Conservation (phyloP, 331 rosid species). For the Prunus yedoensis region DNA sequence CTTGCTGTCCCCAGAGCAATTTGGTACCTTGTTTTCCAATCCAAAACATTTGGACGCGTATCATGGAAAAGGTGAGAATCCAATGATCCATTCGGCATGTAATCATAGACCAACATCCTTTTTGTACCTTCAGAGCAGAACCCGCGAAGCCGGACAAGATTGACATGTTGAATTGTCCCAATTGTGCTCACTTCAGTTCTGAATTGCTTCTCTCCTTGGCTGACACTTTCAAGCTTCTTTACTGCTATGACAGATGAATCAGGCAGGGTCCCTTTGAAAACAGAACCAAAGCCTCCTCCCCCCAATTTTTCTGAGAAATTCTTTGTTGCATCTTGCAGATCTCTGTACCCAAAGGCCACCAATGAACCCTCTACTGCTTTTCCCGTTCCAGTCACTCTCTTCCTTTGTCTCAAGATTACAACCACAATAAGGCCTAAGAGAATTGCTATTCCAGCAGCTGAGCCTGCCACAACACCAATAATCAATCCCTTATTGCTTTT, state of each 20-base stretch:
- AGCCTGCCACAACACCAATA: constrained; percentile 28
- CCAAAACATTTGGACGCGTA: too few relatives aligned
- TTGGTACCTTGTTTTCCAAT: too few relatives aligned
- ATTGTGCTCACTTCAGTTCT: constrained; percentile 75
- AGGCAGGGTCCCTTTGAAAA: constrained; percentile 61
- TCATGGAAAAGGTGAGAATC: too few relatives aligned
- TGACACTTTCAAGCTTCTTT: constrained; percentile 69
- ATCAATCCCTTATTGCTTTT: constrained; percentile 26
- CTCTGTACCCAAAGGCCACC: constrained; percentile 70
- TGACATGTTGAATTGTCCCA: constrained; percentile 80
- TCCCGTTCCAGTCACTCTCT: constrained; percentile 31
- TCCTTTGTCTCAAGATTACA: constrained; percentile 37
- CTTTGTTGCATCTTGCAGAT: constrained; percentile 72
- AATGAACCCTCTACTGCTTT: constrained; percentile 65
- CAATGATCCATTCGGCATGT: too few relatives aligned
- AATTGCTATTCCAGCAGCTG: constrained; percentile 31
- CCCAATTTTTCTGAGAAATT: constrained; percentile 82
- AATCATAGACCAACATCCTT: too few relatives aligned
- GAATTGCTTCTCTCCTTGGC: constrained; percentile 90
- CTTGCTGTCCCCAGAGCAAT: too few relatives aligned
- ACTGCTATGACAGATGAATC: constrained; percentile 71
- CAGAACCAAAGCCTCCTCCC: constrained; percentile 86
- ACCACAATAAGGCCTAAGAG: constrained; percentile 40
- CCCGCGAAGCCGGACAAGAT: constrained; percentile 77
- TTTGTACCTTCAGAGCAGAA: constrained; percentile 66